These are phyloP conservation scores for Calamus simplicifolius DNA, from an alignment of 176 grass and related monocot species.

Conservation along the genomic window DNA sequence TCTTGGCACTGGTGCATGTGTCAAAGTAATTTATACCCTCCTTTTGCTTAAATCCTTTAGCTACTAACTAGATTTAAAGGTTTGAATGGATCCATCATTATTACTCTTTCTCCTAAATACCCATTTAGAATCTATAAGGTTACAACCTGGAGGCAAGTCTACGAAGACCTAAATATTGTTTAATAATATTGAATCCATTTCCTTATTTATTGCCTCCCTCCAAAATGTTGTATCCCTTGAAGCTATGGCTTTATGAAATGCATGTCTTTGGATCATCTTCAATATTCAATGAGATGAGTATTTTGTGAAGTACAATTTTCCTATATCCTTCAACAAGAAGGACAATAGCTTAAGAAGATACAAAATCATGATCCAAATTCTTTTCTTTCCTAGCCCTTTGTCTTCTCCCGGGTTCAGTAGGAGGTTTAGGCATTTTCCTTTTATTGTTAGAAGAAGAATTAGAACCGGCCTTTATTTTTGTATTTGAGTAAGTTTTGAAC, in stretches of 20 bases:
- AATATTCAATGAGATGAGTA: background rate
- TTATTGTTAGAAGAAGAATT: too few species aligned
- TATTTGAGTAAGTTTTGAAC: background rate
- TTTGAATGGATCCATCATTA: background rate
- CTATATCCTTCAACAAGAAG: background rate
- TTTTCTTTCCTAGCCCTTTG: background rate
- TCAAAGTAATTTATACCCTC: background rate
- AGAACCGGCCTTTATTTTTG: too few species aligned
- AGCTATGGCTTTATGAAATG: background rate
- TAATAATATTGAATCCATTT: background rate
- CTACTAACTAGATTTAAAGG: background rate
- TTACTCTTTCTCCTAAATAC: background rate
- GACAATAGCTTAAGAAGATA: background rate
- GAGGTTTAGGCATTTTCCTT: background rate
- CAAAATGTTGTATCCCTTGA: background rate
- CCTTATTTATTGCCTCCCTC: background rate
- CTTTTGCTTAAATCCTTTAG: background rate
- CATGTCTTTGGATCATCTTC: background rate
- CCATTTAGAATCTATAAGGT: too few species aligned
- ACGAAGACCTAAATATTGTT: too few species aligned
- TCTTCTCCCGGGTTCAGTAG: background rate
- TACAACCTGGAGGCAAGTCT: too few species aligned
- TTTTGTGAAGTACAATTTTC: background rate
- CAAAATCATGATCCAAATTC: background rate
- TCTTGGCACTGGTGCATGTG: too few species aligned